A percentile compares a stretch with the other conserved stretches of the same genome.
phyloP scores from a whole-genome alignment of 1,139 yeast genomes.

The Arxiozyma slooffiae region DNA sequence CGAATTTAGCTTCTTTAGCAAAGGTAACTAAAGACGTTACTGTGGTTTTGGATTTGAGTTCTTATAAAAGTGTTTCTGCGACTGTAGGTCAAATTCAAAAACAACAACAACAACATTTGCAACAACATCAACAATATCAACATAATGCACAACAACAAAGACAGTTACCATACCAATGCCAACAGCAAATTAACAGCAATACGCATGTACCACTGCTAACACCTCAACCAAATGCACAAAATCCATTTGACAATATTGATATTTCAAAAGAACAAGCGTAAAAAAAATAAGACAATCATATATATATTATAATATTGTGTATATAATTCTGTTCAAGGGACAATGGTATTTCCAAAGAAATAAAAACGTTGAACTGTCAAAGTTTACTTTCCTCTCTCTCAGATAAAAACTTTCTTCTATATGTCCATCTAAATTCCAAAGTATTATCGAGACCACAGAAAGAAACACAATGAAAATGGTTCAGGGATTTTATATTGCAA shows the following conservation, averaged over 20 bases:
- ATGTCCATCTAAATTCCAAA: too few relatives aligned
- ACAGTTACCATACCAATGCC: slow-evolving; percentile 19
- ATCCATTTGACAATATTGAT: slow-evolving; percentile 19
- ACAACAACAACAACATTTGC: too few relatives aligned
- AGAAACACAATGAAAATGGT: too few relatives aligned
- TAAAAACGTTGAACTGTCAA: too few relatives aligned
- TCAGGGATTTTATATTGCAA: too few relatives aligned
- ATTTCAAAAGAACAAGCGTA: background rate
- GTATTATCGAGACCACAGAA: too few relatives aligned
- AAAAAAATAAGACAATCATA: background rate
- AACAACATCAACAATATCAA: slow-evolving; percentile 18
- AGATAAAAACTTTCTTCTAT: too few relatives aligned
- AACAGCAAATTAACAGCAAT: slow-evolving; percentile 11
- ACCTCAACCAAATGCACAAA: slow-evolving; percentile 17
- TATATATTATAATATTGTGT: too few relatives aligned
- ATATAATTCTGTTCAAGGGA: too few relatives aligned
- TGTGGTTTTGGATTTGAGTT: slow-evolving; percentile 57
- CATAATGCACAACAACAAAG: slow-evolving; percentile 20
- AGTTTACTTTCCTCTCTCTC: too few relatives aligned
- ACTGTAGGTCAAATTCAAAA: slow-evolving; percentile 13
- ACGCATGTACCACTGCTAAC: slow-evolving; percentile 21
- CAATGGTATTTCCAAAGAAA: too few relatives aligned
- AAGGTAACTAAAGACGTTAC: slow-evolving; percentile 88
- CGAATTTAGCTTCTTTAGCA: slow-evolving; percentile 71
- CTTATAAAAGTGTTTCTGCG: slow-evolving; percentile 37